These are phyloP conservation scores for Selaginella tamariscina DNA, from an alignment of 75 land plant species.

Conservation along the genomic window DNA sequence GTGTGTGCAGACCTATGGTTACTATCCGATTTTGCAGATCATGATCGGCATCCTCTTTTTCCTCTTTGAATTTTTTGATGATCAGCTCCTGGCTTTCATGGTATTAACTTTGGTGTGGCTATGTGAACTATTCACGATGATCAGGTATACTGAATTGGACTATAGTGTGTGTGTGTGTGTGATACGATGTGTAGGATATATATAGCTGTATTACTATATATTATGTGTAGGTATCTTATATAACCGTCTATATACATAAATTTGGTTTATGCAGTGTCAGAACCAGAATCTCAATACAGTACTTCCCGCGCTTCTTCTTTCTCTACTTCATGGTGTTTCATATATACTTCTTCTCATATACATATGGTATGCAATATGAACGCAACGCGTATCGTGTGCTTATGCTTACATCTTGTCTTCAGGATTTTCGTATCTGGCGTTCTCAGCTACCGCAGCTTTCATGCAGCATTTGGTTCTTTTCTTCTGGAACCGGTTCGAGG, in stretches of 20 bases:
- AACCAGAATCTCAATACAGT: conserved; percentile 90
- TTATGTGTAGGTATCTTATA: neutral
- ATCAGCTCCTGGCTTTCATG: conserved; percentile 96
- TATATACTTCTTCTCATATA: conserved; percentile 91
- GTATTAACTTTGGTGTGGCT: conserved; percentile 90
- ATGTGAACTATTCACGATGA: conserved; percentile 68
- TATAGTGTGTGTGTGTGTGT: neutral
- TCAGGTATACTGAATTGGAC: conserved; percentile 40
- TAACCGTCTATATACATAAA: neutral
- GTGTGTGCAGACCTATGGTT: too few species aligned
- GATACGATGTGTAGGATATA: neutral
- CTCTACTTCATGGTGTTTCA: conserved; percentile 95
- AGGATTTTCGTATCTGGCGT: conserved; percentile 98
- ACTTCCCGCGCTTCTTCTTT: conserved; percentile 95
- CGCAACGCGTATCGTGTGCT: neutral
- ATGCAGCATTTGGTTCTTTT: conserved; percentile 95
- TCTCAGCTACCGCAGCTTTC: conserved; percentile 81
- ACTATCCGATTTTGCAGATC: conserved; percentile 46
- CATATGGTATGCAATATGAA: conserved; percentile 71
- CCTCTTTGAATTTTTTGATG: conserved; percentile 97
- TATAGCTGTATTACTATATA: neutral
- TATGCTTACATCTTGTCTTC: neutral
- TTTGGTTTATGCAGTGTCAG: conserved; percentile 63
- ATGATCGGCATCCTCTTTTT: conserved; percentile 99
- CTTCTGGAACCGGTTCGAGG: conserved; percentile 99